Base-by-base conservation (phyloP, 495 filamentous ascomycete genomes). In the Articulospora tetracladia region DNA sequence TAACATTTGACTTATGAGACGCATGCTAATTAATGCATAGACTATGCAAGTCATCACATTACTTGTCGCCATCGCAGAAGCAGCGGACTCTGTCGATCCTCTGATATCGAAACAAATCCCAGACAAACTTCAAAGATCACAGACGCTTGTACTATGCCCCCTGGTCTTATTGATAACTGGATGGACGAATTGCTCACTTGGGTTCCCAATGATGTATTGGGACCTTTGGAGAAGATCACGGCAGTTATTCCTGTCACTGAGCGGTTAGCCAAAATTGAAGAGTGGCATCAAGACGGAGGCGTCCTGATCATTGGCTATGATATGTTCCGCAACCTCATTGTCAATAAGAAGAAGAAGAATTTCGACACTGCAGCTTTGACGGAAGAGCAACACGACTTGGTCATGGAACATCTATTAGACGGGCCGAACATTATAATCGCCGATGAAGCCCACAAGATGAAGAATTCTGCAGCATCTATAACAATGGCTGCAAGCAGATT, bases 31-130 rank as follows among this genome's bases (percentile, higher is more conserved):
- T 32, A 6, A 6, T 32, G 13, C n/a, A 13, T 32, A 32, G 72
- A 96, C 93, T 0, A 89, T 96, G 83, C 93, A 97, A 74, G 82
- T 83, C 1, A 91, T 97, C 61, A 87, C 91, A 0, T 72, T 97
- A 36, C 78, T 97, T 1, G 77, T 88, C 3, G 87, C 91, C 17
- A 83, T 97, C 57, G 77, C 85, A 7, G 76, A 86, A 59, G 82
- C 91, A 1, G 77, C 85, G 22, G 59, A 66, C 15, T 93, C 90
- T 0, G 30, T 70, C 1, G 79, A 92, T 44, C 70, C 73, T 0
- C 64, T 70, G 0, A 75, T 93, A 19, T 71, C 64, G 3, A 68
- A 72, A 0, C 91, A 96, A 70, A 81, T 97, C 15, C 92, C 93
- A 0, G 47, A 73, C 34, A 66, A 70, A 23, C 73, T 97, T 24